These are phyloP conservation scores for Rubus idaeus DNA, from an alignment of 306 rosid genomes.

Conservation along the genomic window DNA sequence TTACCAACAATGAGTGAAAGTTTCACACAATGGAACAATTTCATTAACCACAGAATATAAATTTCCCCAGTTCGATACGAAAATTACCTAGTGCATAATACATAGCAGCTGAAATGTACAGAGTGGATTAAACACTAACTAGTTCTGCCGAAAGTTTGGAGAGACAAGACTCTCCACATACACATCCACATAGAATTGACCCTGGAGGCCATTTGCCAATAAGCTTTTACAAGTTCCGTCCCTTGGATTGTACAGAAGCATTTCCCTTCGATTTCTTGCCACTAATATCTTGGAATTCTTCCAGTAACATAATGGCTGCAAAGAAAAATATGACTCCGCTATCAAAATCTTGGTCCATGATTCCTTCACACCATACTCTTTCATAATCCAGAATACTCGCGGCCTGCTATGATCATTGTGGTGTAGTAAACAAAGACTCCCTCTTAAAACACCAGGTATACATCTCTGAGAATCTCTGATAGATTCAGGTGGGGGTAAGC, in stretches of 20 bases:
- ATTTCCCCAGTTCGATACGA: not conserved
- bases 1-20: not conserved
- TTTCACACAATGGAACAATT: not conserved
- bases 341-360: conserved; percentile 20
- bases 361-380: conserved; percentile 24
- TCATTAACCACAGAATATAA: not conserved
- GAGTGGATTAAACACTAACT: not conserved
- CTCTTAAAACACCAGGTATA: conserved; percentile 8
- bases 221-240: conserved; percentile 16
- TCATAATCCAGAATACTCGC: conserved; percentile 16
- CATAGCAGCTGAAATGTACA: not conserved
- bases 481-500: conserved; percentile 2
- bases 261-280: conserved; percentile 10
- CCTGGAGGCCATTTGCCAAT: conserved; percentile 17
- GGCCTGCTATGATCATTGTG: not conserved
- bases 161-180: conserved; percentile 19
- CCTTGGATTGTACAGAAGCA: conserved; percentile 5
- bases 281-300: conserved; percentile 11
- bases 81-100: not conserved
- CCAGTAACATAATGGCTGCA: conserved; percentile 19
- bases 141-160: conserved; percentile 5
- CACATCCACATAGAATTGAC: not conserved
- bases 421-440: conserved; percentile 16
- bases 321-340: not conserved
- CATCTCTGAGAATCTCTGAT: not conserved